phyloP scores from a whole-genome alignment of 805 yeast genomes.

The Blastobotrys attinorum region DNA sequence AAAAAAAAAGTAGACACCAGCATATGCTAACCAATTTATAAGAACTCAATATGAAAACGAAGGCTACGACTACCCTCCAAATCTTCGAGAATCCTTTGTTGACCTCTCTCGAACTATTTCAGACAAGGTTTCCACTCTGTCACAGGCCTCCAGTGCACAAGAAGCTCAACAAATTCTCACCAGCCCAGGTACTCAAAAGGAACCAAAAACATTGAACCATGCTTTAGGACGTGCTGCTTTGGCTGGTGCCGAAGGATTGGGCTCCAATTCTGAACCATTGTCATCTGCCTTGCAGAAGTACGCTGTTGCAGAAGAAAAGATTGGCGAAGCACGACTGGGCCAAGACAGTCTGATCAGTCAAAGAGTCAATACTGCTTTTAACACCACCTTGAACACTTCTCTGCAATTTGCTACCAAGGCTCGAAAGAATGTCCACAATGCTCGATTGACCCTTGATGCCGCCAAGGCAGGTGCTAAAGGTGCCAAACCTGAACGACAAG shows the following conservation, averaged over 20 bases:
- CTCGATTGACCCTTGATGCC: constrained; percentile 71
- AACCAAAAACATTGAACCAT: constrained; percentile 76
- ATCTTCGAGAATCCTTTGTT: constrained; percentile 63
- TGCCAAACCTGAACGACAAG: constrained; percentile 58
- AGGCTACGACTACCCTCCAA: constrained; percentile 77
- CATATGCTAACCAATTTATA: constrained; percentile 29
- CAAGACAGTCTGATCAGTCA: constrained; percentile 69
- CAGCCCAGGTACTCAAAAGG: constrained; percentile 39
- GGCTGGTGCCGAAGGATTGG: constrained; percentile 33
- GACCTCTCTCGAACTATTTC: constrained; percentile 63
- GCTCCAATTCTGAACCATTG: constrained; percentile 40
- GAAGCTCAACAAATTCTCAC: constrained; percentile 73
- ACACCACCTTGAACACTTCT: constrained; percentile 51
- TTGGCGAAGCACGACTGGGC: constrained; percentile 74
- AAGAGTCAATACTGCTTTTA: constrained; percentile 61
- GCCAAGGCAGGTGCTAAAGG: constrained; percentile 50
- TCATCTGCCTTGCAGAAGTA: constrained; percentile 57
- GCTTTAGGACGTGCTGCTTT: constrained; percentile 74
- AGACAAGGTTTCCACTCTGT: constrained; percentile 54
- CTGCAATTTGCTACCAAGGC: constrained; percentile 58
- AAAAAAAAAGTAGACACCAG: too few species aligned
- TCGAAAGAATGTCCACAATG: constrained; percentile 67
- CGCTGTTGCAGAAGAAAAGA: constrained; percentile 61
- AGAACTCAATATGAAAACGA: constrained; percentile 57
- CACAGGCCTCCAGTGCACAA: constrained; percentile 67